Evolutionary conservation across 2,329 filamentous ascomycete genomes (phyloP), one percentile per base, ranked within the genome.

Genomic region (Ascochyta pisi): DNA sequence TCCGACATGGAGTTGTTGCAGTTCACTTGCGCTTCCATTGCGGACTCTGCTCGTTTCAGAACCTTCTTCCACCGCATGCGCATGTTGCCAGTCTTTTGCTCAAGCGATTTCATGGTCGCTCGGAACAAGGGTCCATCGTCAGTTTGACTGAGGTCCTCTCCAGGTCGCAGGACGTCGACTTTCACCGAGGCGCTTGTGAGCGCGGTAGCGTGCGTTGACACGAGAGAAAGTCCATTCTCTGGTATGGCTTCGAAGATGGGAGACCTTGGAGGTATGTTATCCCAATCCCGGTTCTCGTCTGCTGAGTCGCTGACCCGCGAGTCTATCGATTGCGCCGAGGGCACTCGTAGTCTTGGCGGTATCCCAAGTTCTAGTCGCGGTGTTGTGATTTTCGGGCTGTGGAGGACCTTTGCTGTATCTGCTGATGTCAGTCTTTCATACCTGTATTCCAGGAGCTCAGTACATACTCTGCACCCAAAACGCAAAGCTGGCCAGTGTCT

Each of bases 31-130:
- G 92, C 88, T 49, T 86, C 80, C 65, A 96, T 85, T 15, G 92
- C 93, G 6, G 91, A 88, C 70, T 98, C 95, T n/a, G 95, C 95
- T 70, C 89, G 91, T 73, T 95, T 96, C 64, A 99, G 80, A 7
- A 99, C 90, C 70, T 95, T 96, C 77, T 99, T 99, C 87, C 98
- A 97, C 65, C 94, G 91, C 22, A 86, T 83, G 55, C 93, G 89
- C 90, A 99, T 95, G 66, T 90, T 96, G 39, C 92, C 91, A 0
- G 94, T 99, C 80, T 96, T 98, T 71, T 96, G 93, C 76, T 99
- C 95, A 26, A 98, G 79, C 0, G 93, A 90, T 74, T 97, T 97
- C 83, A 99, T 96, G 0, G 95, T 98, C 16, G 95, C 96, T 60
- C 96, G 87, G 78, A 99, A 99, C 1, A 99, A 83, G 0, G 96